Base-by-base conservation (phyloP, 1,139 yeast genomes). In the Petasospora fabianii region DNA sequence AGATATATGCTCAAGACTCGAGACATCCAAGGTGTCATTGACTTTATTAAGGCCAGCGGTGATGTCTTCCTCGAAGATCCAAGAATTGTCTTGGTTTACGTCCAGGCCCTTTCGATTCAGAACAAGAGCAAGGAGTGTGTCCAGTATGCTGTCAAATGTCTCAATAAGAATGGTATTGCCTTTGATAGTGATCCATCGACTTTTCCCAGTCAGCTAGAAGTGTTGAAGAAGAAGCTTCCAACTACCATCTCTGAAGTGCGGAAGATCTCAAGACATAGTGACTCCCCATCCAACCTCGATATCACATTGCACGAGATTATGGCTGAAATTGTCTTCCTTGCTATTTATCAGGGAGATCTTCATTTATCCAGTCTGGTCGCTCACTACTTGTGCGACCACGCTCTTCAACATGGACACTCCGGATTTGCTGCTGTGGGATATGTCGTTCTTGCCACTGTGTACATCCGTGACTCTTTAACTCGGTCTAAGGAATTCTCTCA, bases 191-290 rank as follows among this genome's bases (percentile, higher is more conserved):
- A 63, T 27, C 47, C 50, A 12, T 49, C 47, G 3, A 59, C 64
- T 54, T 58, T 59, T 36, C 46, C 44, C 16, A 46, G 42, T 12
- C 55, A 60, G 27, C 51, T 57, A 12, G 51, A 54, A 5, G 55
- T 51, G 19, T 50, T 67, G 26, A 44, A 53, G 15, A 58, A 59
- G 7, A 59, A 61, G 35, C 56, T 71, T 6, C 77, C 78, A 0
- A 49, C 66, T 4, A 65, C 77, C 1, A 59, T 69, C 3, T 55
- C 64, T 2, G 78, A 73, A 35, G 69, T 75, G 13, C 53, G 74
- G 22, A 56, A 54, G 7, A 51, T 73, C 36, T 60, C 56, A 5
- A 47, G 56, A 1, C 39, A 55, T 5, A 58, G 59, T 12, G 44
- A 35, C 11, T 54, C 65, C 1, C 59, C 60, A 4, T 61, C 68